Conservation (phyloP, 2,329 filamentous ascomycete genomes). For the Kalmusia sp. region DNA sequence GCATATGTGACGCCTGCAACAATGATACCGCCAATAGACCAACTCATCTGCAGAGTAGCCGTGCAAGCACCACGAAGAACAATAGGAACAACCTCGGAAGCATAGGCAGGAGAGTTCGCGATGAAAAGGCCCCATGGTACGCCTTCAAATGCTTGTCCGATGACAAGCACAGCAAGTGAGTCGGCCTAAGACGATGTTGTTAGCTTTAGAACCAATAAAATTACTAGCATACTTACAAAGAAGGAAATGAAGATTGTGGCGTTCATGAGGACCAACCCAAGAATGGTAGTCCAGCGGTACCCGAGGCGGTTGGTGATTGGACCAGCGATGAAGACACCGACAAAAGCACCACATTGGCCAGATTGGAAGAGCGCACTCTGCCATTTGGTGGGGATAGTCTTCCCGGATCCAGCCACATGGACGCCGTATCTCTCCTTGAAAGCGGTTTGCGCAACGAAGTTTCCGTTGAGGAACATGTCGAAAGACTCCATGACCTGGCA, state of each 20-base stretch:
- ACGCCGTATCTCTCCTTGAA: conserved; percentile 60
- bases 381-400: conserved; percentile 61
- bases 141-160: conserved; percentile 65
- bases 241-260: conserved; percentile 66
- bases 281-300: conserved; percentile 64
- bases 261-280: conserved; percentile 62
- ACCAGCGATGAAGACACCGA: conserved; percentile 66
- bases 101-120: conserved; percentile 68
- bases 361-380: conserved; percentile 63
- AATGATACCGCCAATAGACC: conserved; percentile 67
- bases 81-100: conserved; percentile 66
- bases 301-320: conserved; percentile 64
- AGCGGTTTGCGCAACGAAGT: conserved; percentile 33
- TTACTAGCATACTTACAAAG: conserved; percentile 46
- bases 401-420: conserved; percentile 22
- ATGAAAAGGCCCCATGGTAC: conserved; percentile 53
- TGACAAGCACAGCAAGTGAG: conserved; percentile 55
- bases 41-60: conserved; percentile 69
- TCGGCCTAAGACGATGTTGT: conserved; percentile 37
- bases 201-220: neutral
- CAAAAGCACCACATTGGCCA: conserved; percentile 65
- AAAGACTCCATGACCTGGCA: conserved; percentile 3
- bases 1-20: conserved; percentile 63
- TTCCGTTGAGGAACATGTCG: conserved; percentile 7
- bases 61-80: conserved; percentile 63